These are phyloP conservation scores for Aegilops longissima DNA, from an alignment of 176 grass and related monocot species.

Conservation along the genomic window DNA sequence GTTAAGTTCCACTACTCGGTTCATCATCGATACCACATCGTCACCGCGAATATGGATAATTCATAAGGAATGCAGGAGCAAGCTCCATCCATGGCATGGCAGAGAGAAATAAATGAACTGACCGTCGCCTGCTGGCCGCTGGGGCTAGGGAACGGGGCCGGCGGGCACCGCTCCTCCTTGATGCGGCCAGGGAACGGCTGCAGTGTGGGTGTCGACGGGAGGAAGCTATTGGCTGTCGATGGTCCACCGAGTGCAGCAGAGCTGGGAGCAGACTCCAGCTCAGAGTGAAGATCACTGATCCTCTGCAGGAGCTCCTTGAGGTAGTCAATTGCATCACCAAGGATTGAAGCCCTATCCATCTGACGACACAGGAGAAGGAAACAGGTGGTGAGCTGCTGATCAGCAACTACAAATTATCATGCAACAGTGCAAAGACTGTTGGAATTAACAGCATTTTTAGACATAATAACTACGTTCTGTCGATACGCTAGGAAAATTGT, in stretches of 20 bases:
- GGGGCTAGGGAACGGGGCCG: slow-evolving; percentile 52
- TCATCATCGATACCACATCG: too few relatives aligned
- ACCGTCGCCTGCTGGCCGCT: slow-evolving; percentile 63
- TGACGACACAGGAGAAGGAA: slow-evolving; percentile 44
- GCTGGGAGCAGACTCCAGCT: slow-evolving; percentile 64
- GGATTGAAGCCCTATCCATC: slow-evolving; percentile 83
- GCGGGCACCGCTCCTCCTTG: slow-evolving; percentile 71
- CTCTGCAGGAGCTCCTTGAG: slow-evolving; percentile 80
- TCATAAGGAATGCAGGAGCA: background rate
- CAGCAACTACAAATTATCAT: background rate
- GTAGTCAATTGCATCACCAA: slow-evolving; percentile 83
- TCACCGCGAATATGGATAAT: too few relatives aligned
- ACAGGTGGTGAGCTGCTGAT: background rate
- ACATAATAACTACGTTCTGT: too few relatives aligned
- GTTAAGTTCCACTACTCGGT: background rate
- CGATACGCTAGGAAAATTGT: background rate
- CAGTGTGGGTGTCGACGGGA: slow-evolving; percentile 63
- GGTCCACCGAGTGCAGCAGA: slow-evolving; percentile 56
- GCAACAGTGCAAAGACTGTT: background rate
- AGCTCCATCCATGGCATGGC: background rate
- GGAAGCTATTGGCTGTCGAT: slow-evolving; percentile 42
- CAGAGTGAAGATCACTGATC: slow-evolving; percentile 70
- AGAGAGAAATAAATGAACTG: slow-evolving; percentile 21
- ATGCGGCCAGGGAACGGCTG: slow-evolving; percentile 50
- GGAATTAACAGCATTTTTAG: background rate